Evolutionary conservation across 345 rosid genomes (phyloP).

Genomic region (Melaleuca alternifolia): DNA sequence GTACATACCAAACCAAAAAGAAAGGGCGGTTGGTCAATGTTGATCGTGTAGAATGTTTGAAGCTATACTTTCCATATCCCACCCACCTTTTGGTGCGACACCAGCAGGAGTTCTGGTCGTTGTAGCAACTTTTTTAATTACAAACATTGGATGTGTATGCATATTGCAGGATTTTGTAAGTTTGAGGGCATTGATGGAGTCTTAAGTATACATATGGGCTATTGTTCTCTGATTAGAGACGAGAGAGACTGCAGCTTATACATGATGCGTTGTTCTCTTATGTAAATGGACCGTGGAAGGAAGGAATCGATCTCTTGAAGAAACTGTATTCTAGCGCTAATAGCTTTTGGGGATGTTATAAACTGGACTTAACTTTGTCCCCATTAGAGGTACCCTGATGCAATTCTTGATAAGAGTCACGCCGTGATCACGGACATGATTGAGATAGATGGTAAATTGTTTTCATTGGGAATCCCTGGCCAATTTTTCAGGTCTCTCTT

Average conservation of each 20-base stretch:
- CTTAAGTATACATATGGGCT: not conserved
- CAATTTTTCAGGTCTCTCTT: not conserved
- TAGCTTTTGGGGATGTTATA: not conserved
- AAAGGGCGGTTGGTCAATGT: not conserved
- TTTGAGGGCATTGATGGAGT: not conserved
- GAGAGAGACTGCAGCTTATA: not conserved
- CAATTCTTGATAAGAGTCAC: not conserved
- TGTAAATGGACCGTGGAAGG: not conserved
- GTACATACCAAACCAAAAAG: not conserved
- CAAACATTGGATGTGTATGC: not conserved
- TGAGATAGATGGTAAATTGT: not conserved
- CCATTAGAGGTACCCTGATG: not conserved
- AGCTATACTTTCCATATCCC: not conserved
- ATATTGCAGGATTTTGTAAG: not conserved
- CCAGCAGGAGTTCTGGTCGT: not conserved
- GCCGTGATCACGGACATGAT: not conserved
- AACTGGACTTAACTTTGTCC: not conserved
- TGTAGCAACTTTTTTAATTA: not conserved
- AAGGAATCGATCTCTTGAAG: not conserved
- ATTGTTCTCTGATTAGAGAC: not conserved
- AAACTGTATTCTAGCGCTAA: not conserved
- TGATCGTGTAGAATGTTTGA: not conserved
- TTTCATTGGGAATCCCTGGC: not conserved
- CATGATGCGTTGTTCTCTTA: not conserved
- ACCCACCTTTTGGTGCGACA: not conserved